Evolutionary conservation across 2,329 filamentous ascomycete genomes (phyloP).

Genomic region (Beauveria sp.): DNA sequence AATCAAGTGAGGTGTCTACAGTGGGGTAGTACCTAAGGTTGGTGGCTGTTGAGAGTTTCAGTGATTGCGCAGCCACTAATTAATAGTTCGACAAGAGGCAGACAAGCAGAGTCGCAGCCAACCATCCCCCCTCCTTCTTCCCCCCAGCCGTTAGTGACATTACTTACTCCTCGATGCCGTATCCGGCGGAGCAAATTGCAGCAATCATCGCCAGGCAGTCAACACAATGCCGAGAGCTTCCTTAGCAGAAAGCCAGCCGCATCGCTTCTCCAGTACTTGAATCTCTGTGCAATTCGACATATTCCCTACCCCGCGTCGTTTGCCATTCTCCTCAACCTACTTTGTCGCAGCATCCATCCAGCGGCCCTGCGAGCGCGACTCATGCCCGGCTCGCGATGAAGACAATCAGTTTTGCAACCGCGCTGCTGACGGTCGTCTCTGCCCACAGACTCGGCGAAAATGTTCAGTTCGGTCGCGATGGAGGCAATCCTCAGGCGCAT

Average conservation of each 20-base stretch:
- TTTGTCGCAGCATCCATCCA: neutral
- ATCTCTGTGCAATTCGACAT: neutral
- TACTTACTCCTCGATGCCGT: neutral
- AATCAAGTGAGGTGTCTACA: neutral
- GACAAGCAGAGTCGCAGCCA: neutral
- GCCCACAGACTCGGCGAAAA: neutral
- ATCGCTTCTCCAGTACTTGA: neutral
- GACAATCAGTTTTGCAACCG: slow-evolving; percentile 2
- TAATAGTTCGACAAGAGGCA: neutral
- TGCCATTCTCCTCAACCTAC: neutral
- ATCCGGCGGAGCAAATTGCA: slow-evolving; percentile 1
- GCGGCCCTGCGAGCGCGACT: neutral
- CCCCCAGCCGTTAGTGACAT: neutral
- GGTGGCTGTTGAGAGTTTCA: neutral
- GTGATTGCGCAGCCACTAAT: neutral
- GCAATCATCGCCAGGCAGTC: neutral
- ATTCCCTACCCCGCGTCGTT: neutral
- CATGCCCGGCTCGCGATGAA: slow-evolving; percentile 5
- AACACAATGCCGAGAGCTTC: slow-evolving; percentile 3
- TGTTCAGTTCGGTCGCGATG: neutral
- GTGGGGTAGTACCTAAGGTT: neutral
- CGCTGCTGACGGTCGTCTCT: neutral
- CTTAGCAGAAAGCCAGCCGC: neutral
- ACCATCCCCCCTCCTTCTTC: neutral
- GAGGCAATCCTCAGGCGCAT: neutral